A percentile compares a stretch with the other conserved stretches of the same genome.
phyloP scores from a whole-genome alignment of 2,329 filamentous ascomycete species.

The Beauveria sp. region DNA sequence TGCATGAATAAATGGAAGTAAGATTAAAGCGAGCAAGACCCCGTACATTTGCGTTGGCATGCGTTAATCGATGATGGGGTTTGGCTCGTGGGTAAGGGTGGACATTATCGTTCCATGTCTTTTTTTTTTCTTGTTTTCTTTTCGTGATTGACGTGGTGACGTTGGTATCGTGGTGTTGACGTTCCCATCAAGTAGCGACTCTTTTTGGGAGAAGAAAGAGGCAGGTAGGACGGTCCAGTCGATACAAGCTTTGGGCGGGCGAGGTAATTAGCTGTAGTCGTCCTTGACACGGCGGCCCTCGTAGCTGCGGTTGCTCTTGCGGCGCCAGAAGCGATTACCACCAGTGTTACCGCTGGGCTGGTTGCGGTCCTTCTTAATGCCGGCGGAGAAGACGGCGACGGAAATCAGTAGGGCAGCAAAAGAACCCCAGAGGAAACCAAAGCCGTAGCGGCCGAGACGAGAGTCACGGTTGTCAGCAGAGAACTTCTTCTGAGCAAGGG shows the following conservation, averaged over 20 bases:
- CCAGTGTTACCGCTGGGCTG: slow-evolving; percentile 20
- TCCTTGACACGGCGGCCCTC: slow-evolving; percentile 58
- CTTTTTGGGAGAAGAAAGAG: too few relatives aligned
- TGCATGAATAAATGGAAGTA: slow-evolving; percentile 9
- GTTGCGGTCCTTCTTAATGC: slow-evolving; percentile 40
- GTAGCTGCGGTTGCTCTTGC: slow-evolving; percentile 31
- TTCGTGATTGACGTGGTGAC: neutral
- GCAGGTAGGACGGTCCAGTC: neutral
- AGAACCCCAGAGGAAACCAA: slow-evolving; percentile 71
- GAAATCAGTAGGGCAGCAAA: slow-evolving; percentile 60
- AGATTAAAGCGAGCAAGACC: neutral
- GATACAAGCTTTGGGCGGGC: neutral
- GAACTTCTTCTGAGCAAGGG: slow-evolving; percentile 63
- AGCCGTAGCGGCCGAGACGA: slow-evolving; percentile 57
- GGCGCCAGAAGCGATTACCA: slow-evolving; percentile 24
- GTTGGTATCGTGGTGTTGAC: slow-evolving; percentile 2
- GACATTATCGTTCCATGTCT: slow-evolving; percentile 2
- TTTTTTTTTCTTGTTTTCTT: neutral
- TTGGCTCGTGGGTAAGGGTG: neutral
- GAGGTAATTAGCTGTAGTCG: slow-evolving; percentile 48
- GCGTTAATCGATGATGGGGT: neutral
- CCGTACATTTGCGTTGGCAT: neutral
- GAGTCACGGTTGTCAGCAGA: slow-evolving; percentile 46
- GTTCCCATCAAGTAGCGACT: neutral
- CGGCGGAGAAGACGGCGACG: slow-evolving; percentile 59